Evolutionary conservation across 306 rosid genomes (phyloP), one percentile per base, ranked within the genome.

Genomic region (Cicer yamashitae): DNA sequence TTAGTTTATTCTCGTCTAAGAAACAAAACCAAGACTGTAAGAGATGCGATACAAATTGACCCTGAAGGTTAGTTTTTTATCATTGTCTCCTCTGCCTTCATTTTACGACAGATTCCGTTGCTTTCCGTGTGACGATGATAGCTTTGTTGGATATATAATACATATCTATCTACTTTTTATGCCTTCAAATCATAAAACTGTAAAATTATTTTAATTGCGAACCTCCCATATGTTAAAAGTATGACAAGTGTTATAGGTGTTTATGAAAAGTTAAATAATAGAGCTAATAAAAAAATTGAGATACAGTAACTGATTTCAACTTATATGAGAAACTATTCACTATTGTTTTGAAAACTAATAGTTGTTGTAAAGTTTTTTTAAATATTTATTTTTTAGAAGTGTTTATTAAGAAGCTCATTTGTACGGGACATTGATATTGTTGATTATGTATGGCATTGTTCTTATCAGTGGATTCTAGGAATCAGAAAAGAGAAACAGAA

Each of bases 401-500:
- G 12, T 43, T 39, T 63, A n/a, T 8, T 40, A 22, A 14, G n/a
- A 39, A 14, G 48, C 8, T 38, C 7, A 39, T 62, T 38, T 7
- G n/a, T 13, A 38, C 22, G 8, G 47, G 61, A 8, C 61, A 54
- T 18, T 54, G 10, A 18, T 54, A 20, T 54, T 10, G 37, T 71
- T 82, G 74, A 76, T 64, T 65, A 9, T 67, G 44, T 57, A 17
- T 44, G 8, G 25, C 30, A 18, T 82, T 77, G 70, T 57, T 65
- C 71, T 57, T 71, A 18, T 58, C 62, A 73, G 80, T 59, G 48
- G 46, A 15, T 48, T 10, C 1, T 67, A 8, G n/a, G 41, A 60
- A 67, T 40, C 62, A 43, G 20, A 45, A 66, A 61, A 47, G 80
- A 51, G 40, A 66, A 46, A 51, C 8, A 41, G 40, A 3, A 46